Evolutionary conservation across 257 asterid species (phyloP), one percentile per base, ranked within the genome.

Genomic region (Jasminum sambac): DNA sequence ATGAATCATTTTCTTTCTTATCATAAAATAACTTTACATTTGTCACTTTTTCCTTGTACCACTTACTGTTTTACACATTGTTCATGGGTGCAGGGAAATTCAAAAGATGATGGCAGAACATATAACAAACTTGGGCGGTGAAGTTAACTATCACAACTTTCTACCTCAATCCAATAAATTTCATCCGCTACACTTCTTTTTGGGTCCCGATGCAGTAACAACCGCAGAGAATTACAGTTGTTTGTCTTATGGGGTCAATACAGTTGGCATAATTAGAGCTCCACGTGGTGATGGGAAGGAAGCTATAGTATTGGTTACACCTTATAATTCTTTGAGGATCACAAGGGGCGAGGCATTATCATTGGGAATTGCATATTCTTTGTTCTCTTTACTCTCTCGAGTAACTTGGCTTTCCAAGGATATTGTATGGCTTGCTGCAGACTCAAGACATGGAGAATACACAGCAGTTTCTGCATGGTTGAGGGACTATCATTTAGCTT

Each of bases 341-440:
- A 79, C 82, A 61, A 67, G 23, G 11, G 86, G 87, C n/a, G 96
- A 89, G 85, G 95, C 91, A 73, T 82, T 95, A 80, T 89, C 99
- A 63, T 88, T 91, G 65, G 96, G 98, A 71, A 84, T 89, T 44
- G 96, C 85, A 24, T 84, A 89, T 83, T 83, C 98, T 1, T 87
- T 95, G 67, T 85, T 95, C 84, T 89, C 96, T 77, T 83, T 95
- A 68, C 96, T 95, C 40, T 78, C 91, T 59, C 87, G 83, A 79
- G 99, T 91, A 63, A 88, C 88, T 73, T 95, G 99, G 99, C 87
- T 95, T 61, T 96, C 99, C 73, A 91, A 91, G 75, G 99, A 95
- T 88, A 82, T 95, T 46, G 80, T 95, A 75, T 95, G 99, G 99
- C 88, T 95, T 61, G 97, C 98, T 72, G 88, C 95, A 39, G 99